phyloP scores from a whole-genome alignment of 1,284 basidiomycete genomes.

The Pseudozyma sp. region DNA sequence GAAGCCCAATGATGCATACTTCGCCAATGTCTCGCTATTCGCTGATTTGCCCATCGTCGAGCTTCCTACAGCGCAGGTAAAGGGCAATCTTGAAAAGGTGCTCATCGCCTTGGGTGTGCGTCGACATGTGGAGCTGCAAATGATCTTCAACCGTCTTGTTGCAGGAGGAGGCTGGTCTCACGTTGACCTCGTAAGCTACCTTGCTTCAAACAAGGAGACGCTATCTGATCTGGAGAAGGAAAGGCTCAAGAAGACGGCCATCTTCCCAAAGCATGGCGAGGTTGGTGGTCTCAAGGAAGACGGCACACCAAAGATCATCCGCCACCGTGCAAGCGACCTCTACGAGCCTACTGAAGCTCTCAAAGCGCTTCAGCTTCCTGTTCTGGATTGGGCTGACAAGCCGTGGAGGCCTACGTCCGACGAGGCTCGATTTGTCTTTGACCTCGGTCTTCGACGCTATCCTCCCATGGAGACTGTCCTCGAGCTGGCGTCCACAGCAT shows the following conservation, averaged over 20 bases:
- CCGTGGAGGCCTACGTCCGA: conserved; percentile 53
- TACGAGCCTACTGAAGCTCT: conserved; percentile 86
- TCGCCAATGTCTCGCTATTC: conserved; percentile 87
- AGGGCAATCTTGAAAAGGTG: conserved; percentile 81
- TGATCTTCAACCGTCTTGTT: conserved; percentile 70
- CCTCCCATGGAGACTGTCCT: conserved; percentile 78
- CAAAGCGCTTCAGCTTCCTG: conserved; percentile 79
- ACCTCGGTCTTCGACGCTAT: conserved; percentile 80
- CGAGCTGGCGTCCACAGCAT: conserved; percentile 43
- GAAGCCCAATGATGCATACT: conserved; percentile 83
- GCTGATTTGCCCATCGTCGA: conserved; percentile 82
- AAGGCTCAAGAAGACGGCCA: conserved; percentile 79
- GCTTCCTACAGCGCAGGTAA: conserved; percentile 78
- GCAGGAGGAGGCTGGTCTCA: conserved; percentile 70
- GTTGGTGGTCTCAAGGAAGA: conserved; percentile 55
- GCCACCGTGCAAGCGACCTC: conserved; percentile 63
- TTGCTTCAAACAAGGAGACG: conserved; percentile 84
- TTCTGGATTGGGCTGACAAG: conserved; percentile 85
- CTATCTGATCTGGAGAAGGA: conserved; percentile 79
- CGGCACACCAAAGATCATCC: conserved; percentile 51
- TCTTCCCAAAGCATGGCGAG: conserved; percentile 78
- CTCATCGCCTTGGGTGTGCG: conserved; percentile 84
- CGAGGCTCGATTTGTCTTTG: conserved; percentile 83
- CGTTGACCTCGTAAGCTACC: conserved; percentile 70
- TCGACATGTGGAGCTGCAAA: conserved; percentile 79